Evolutionary conservation across 495 filamentous ascomycete genomes (phyloP).

Genomic region (Pyronema omphalodes): DNA sequence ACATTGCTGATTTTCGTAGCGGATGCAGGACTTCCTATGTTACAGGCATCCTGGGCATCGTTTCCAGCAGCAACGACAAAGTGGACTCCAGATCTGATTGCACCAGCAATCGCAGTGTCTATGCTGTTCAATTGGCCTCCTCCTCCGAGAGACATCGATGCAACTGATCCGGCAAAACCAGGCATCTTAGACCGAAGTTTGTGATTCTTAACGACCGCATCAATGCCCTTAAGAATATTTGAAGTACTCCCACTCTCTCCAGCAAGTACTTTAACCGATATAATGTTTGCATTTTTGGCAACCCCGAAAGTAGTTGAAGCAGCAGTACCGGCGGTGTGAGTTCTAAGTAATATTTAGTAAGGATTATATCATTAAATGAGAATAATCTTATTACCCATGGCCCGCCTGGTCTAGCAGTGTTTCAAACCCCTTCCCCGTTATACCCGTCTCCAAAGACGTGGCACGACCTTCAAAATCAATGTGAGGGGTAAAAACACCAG

Average conservation of each 20-base stretch:
- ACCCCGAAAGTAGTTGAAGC: constrained; percentile 47
- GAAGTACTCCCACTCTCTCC: constrained; percentile 35
- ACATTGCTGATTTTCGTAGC: constrained; percentile 28
- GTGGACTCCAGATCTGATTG: constrained; percentile 37
- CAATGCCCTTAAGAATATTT: constrained; percentile 41
- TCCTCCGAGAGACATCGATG: constrained; percentile 21
- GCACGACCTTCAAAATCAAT: constrained; percentile 32
- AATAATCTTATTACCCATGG: constrained; percentile 24
- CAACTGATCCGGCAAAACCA: constrained; percentile 27
- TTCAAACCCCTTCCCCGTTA: no score
- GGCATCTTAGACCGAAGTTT: constrained; percentile 25
- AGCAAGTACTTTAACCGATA: constrained; percentile 51
- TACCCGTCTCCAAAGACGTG: constrained; percentile 7
- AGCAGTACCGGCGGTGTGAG: constrained; percentile 51
- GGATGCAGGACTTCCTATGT: constrained; percentile 35
- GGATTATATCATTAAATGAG: not conserved
- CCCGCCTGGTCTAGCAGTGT: constrained; percentile 26
- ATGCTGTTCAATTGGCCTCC: constrained; percentile 30
- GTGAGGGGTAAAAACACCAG: constrained; percentile 30
- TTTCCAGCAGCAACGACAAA: constrained; percentile 51
- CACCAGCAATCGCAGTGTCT: constrained; percentile 38
- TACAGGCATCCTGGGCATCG: constrained; percentile 37
- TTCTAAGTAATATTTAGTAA: constrained; percentile 10
- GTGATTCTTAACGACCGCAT: constrained; percentile 36
- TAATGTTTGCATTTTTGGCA: constrained; percentile 44